These are phyloP conservation scores for Elsinoe arachidis DNA, from an alignment of 2,329 filamentous ascomycete genomes.

Conservation along the genomic window DNA sequence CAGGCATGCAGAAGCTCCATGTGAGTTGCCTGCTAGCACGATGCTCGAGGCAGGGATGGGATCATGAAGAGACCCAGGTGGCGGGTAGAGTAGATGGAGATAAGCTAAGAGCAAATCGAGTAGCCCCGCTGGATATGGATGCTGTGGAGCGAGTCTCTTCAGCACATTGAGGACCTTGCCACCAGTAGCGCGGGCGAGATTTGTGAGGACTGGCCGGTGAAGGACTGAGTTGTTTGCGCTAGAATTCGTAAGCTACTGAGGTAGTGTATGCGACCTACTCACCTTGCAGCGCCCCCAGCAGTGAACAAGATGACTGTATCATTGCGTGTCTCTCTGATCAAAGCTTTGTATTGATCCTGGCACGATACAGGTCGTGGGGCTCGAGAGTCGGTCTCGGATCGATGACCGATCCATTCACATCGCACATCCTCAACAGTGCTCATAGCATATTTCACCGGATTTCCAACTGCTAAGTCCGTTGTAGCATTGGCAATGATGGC, in stretches of 20 bases:
- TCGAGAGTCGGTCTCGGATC: not conserved
- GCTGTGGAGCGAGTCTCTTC: constrained; percentile 40
- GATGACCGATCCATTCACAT: not conserved
- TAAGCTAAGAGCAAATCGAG: constrained; percentile 41
- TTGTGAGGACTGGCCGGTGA: not conserved
- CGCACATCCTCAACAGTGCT: not conserved
- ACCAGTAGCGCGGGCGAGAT: constrained; percentile 32
- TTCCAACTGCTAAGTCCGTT: not conserved
- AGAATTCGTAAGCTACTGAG: not conserved
- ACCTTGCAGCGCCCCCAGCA: not conserved
- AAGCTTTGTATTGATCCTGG: not conserved
- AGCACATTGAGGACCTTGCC: constrained; percentile 36
- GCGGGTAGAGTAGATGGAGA: constrained; percentile 38
- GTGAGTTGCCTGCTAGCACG: constrained; percentile 39
- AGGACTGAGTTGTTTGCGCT: constrained; percentile 3
- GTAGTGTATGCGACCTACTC: not conserved
- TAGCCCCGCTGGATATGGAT: constrained; percentile 39
- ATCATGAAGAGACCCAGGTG: constrained; percentile 33
- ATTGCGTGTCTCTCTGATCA: not conserved
- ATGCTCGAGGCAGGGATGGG: constrained; percentile 37
- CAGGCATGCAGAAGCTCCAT: constrained; percentile 36
- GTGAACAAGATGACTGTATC: constrained; percentile 1
- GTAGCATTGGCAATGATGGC: not conserved
- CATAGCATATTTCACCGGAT: not conserved
- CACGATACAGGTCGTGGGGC: not conserved